phyloP scores from a whole-genome alignment of 2,329 filamentous ascomycete species.

The Cladosporium sp. region DNA sequence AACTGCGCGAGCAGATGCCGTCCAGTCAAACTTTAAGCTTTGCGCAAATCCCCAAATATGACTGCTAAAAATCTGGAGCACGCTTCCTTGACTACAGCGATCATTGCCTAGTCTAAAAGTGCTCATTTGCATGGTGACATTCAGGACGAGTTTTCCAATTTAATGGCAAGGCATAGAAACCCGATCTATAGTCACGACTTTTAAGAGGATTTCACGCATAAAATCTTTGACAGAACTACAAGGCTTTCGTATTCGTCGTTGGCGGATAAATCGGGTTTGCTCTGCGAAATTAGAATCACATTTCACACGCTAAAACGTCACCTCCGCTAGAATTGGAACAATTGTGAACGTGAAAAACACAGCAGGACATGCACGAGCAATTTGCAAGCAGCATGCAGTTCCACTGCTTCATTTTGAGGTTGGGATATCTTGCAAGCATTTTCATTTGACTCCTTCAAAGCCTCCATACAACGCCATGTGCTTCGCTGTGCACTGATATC shows the following conservation, averaged over 20 bases:
- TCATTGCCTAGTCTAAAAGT: neutral
- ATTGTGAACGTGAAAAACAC: neutral
- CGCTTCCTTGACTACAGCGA: neutral
- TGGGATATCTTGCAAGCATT: constrained; percentile 18
- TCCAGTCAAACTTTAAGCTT: constrained; percentile 20
- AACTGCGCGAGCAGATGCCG: neutral
- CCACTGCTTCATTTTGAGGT: constrained; percentile 7
- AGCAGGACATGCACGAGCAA: neutral
- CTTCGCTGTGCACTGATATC: constrained; percentile 17
- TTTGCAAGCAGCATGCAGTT: constrained; percentile 6
- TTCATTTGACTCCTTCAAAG: constrained; percentile 20
- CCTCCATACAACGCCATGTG: constrained; percentile 14
- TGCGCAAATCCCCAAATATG: constrained; percentile 11
- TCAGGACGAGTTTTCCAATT: neutral
- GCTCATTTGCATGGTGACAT: neutral
- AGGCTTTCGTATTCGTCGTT: neutral
- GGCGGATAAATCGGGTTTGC: neutral
- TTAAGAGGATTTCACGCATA: neutral
- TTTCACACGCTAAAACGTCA: neutral
- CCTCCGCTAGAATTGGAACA: neutral
- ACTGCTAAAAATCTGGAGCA: constrained; percentile 11
- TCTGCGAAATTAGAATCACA: no score
- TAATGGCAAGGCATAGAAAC: neutral
- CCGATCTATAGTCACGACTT: neutral
- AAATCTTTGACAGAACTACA: neutral